Base-by-base conservation (phyloP, 257 asterid genomes). In the Forsythia viridissima region DNA sequence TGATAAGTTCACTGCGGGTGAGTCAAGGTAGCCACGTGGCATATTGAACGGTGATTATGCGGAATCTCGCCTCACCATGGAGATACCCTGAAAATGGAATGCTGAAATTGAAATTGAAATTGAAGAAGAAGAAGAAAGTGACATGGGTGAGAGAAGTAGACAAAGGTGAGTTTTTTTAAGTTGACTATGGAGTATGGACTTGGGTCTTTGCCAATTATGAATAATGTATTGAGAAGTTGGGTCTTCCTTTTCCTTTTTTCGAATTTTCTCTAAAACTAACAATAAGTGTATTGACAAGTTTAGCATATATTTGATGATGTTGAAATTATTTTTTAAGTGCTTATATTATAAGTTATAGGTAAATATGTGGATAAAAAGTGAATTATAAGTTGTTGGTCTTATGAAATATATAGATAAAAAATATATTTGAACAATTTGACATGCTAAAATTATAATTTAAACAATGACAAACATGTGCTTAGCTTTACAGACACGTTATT, bases 41-140 rank as follows among this genome's bases (percentile, higher is more conserved):
- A 24, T 24, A 63, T 63, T 63, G 16, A 0, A 63, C 30, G 52
- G 39, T 55, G 55, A 55, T 74, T 37, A 74, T 74, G 70, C 78
- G 52, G 78, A 74, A 55, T 55, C 78, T 59, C 24, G 51, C 70
- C 52, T 65, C 77, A 39, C 70, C 70, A 52, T 52, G 20, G 39
- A 74, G 51, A n/a, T 21, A 57, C 55, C 55, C 70, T 55, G 8
- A 38, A 40, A 38, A 24, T 43, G 21, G 24, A 46, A n/a, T 43
- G 66, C 66, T 24, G 66, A 72, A 44, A 46, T 44, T n/a, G 57
- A 13, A 30, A 30, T 30, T 30, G 34, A 30, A 30, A 30, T 30
- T 30, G 34, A 30, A n/a, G 52, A 30, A 36, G 38, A 11, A 37
- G 78, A 13, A 21, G 70, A 74, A 3, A 11, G 52, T 55, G 71